A percentile compares a stretch with the other conserved stretches of the same genome.
Conservation (phyloP, 768 basidiomycete genomes). For the Lactarius trivialis region DNA sequence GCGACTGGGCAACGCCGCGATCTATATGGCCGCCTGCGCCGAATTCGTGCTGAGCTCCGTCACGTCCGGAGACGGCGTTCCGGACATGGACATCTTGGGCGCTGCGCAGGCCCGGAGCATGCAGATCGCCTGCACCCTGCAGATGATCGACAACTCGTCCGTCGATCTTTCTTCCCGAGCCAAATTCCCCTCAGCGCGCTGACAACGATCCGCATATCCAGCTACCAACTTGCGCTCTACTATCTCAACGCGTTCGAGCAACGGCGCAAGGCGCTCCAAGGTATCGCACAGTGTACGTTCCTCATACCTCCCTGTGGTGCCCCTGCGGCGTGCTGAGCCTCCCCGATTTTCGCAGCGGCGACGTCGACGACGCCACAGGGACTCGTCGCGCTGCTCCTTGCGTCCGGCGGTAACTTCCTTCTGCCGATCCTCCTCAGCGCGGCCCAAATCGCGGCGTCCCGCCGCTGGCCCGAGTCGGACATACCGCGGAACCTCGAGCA, state of each 20-base stretch:
- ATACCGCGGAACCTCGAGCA: conserved; percentile 12
- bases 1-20: conserved; percentile 12
- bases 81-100: conserved; percentile 11
- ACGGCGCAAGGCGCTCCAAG: conserved; percentile 1
- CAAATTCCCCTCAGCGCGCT: background rate
- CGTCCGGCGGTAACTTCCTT: conserved; percentile 10
- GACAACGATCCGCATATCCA: background rate
- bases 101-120: conserved; percentile 17
- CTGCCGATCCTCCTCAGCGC: conserved; percentile 17
- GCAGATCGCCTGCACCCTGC: conserved; percentile 11
- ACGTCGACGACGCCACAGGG: conserved; percentile 10
- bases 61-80: conserved; percentile 7
- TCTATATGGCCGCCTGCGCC: conserved; percentile 15
- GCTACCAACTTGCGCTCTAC: conserved; percentile 17
- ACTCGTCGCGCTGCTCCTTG: background rate
- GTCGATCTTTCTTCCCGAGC: background rate
- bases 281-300: conserved; percentile 1
- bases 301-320: background rate
- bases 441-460: conserved; percentile 15
- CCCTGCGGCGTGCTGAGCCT: background rate
- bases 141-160: conserved; percentile 17
- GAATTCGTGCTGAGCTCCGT: conserved; percentile 16
- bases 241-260: conserved; percentile 15
- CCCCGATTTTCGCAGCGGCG: background rate
- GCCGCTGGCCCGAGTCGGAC: conserved; percentile 17